Base-by-base conservation (phyloP, 2,329 filamentous ascomycete genomes). In the Hypoxylon sp. region DNA sequence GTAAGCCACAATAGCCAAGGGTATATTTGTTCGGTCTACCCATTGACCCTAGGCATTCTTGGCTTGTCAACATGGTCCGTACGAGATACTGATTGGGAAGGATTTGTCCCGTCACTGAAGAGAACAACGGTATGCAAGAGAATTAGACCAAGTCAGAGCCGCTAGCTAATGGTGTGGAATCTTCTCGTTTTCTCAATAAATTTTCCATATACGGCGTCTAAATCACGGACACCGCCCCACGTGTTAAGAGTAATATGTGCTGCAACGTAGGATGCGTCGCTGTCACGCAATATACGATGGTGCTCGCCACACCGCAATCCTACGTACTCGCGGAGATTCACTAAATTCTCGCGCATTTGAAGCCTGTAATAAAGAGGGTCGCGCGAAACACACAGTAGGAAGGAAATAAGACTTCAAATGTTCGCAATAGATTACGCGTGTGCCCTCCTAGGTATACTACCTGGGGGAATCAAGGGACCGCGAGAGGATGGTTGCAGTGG, bases 301-400 rank as follows among this genome's bases (percentile, higher is more conserved):
- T 52, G 30, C 27, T 12, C 47, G 37, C 30, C 43, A 41, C 43
- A 46, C 43, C 27, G 32, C 9, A 46, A 30, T 58, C 47, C 53
- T 58, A 47, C 45, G 34, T 41, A 30, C 39, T 45, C n/a, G 16
- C 29, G 30, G 21, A 53, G 47, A 37, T 47, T 45, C 39, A 54
- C 8, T 32, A 32, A 55, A 63, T 54, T 53, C 30, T 58, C 11
- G 27, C 19, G 52, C 34, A 43, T 27, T 52, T 46, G 23, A 46
- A 47, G 9, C 29, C 27, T 50, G 19, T 21, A 16, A 16, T 19
- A 16, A 41, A 55, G 37, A 32, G 21, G 25, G 46, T 47, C 21
- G 52, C 29, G 43, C 23, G 32, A 43, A 47, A 54, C 32, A 63
- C 61, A n/a, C 43, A 63, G 25, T 34, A 63, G 50, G 54, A 59